Evolutionary conservation across 768 basidiomycete species (phyloP).

Genomic region (Leccinum subgranulosum): DNA sequence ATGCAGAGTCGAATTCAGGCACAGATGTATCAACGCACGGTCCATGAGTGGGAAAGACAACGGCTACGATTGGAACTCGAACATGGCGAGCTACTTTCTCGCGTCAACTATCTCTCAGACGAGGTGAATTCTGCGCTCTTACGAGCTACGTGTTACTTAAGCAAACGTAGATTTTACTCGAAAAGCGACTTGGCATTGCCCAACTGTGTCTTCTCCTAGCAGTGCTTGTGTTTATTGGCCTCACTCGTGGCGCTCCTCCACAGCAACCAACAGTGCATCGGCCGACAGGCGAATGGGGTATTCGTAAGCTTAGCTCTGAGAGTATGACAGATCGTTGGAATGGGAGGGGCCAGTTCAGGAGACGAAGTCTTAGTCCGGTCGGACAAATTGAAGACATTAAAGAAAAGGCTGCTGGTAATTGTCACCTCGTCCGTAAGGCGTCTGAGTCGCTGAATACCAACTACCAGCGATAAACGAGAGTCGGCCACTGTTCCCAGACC

Average conservation of each 20-base stretch:
- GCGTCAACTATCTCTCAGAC: conserved; percentile 71
- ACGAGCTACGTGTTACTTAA: not conserved
- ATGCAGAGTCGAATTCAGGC: conserved; percentile 67
- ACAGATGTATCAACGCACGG: conserved; percentile 58
- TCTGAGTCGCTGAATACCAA: not conserved
- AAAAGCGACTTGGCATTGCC: conserved; percentile 86
- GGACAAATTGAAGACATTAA: conserved; percentile 10
- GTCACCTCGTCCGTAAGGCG: not conserved
- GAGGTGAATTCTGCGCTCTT: conserved; percentile 51
- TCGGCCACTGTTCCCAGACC: not conserved
- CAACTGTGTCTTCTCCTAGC: conserved; percentile 82
- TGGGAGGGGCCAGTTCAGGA: conserved; percentile 19
- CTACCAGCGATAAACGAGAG: not conserved
- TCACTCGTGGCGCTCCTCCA: conserved; percentile 69
- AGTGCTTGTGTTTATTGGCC: conserved; percentile 81
- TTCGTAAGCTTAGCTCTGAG: conserved; percentile 53
- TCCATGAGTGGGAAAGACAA: conserved; percentile 69
- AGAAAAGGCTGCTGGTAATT: conserved; percentile 14
- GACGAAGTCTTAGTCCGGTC: conserved; percentile 33
- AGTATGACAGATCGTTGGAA: conserved; percentile 43
- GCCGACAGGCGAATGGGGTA: conserved; percentile 53
- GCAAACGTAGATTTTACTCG: conserved; percentile 63
- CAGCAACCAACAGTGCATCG: conserved; percentile 8
- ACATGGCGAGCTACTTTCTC: conserved; percentile 61
- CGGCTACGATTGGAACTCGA: conserved; percentile 65